phyloP scores from a whole-genome alignment of 1,284 basidiomycete species.

The Ustilago vetiveriae region DNA sequence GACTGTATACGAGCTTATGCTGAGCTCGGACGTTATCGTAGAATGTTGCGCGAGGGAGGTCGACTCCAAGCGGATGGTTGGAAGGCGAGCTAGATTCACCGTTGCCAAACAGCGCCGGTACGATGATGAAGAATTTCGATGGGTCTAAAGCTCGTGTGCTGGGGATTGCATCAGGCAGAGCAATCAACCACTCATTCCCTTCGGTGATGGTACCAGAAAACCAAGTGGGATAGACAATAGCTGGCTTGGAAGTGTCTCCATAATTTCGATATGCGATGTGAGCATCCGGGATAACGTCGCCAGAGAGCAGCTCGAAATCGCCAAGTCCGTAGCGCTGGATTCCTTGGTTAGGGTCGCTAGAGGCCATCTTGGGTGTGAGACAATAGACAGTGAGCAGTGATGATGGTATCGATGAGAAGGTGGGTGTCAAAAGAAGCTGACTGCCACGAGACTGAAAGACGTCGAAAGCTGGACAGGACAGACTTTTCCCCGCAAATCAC shows the following conservation, averaged over 20 bases:
- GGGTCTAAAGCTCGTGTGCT: slow-evolving; percentile 38
- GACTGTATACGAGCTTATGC: slow-evolving; percentile 37
- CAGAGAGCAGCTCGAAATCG: slow-evolving; percentile 44
- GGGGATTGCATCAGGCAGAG: slow-evolving; percentile 13
- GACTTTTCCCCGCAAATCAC: no score
- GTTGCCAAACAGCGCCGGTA: slow-evolving; percentile 58
- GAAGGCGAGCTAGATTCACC: slow-evolving; percentile 48
- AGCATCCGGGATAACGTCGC: slow-evolving; percentile 31
- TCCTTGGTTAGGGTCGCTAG: no score
- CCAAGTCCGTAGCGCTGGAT: slow-evolving; percentile 37
- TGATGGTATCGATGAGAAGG: no score
- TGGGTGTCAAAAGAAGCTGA: no score
- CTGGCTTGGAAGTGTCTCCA: slow-evolving; percentile 33
- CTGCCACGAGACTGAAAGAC: no score
- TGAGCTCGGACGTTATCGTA: slow-evolving; percentile 52
- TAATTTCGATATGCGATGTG: slow-evolving; percentile 56
- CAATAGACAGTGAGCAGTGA: no score
- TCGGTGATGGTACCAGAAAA: slow-evolving; percentile 50
- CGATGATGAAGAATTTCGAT: slow-evolving; percentile 53
- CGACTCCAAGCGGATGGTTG: slow-evolving; percentile 33
- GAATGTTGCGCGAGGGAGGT: slow-evolving; percentile 39
- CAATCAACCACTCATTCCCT: slow-evolving; percentile 51
- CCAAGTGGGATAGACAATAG: slow-evolving; percentile 58
- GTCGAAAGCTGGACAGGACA: no score
- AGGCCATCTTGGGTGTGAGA: no score